Base-by-base conservation (phyloP, 345 rosid genomes). In the Hibiscus mutabilis region DNA sequence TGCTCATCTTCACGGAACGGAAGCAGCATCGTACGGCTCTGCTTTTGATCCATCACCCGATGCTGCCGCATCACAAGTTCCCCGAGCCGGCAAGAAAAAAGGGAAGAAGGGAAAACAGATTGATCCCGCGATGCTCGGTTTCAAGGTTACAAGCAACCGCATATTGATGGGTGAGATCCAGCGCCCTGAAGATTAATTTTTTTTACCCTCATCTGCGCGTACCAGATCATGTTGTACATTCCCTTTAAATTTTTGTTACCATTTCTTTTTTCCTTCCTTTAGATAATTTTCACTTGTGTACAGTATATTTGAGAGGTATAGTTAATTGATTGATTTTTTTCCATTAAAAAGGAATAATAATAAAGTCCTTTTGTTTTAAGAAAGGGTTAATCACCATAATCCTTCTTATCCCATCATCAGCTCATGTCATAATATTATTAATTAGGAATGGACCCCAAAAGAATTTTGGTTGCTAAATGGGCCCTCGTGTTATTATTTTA, bases 151-250 rank as follows among this genome's bases (percentile, higher is more conserved):
- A 5, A 86, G 89, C 80, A 86, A 86, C 60, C 85, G 89, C 24
- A 83, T 86, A 33, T 63, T 86, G 82, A 86, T 86, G 89, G 89
- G 89, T 51, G 89, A 86, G 64, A 86, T 86, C 53, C 87, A 86
- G 37, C 82, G 82, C 12, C 73, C 75, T 4, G 85, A 84, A 24
- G 89, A 86, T 42, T 84, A 76, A 69, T 72, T 37, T 7, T 57
- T 24, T 22, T 57, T n/a, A n/a, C n/a, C n/a, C 2, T 59, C 53
- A 24, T 57, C 15, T 22, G 24, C 60, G 18, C 8, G 1, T 12
- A 27, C n/a, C 11, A 24, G 59, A 44, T 22, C 15, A 22, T 57
- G 33, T 13, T 66, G 76, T 74, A 56, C 18, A 56, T 74, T 37
- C 31, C 69, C 8, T 60, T 60, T 69, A 68, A 53, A 59, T 44